phyloP scores from a whole-genome alignment of 768 basidiomycete species.

The Leucosporidium yakuticum region DNA sequence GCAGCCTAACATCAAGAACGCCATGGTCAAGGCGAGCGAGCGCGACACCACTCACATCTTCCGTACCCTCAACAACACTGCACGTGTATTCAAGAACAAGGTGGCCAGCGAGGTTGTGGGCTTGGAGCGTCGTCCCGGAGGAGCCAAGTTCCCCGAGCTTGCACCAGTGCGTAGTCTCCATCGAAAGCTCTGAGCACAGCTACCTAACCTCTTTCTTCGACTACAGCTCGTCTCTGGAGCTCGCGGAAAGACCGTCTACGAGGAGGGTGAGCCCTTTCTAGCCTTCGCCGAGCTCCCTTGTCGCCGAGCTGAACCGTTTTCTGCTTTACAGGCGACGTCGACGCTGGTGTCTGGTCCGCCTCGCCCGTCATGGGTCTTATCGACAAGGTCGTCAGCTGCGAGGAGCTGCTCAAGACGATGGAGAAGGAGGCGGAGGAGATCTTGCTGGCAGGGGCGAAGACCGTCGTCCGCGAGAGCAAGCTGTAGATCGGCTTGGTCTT shows the following conservation, averaged over 20 bases:
- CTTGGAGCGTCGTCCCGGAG: slow-evolving; percentile 71
- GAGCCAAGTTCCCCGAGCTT: slow-evolving; percentile 69
- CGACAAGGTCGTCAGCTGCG: slow-evolving; percentile 75
- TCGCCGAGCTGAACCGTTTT: neutral
- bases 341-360: slow-evolving; percentile 74
- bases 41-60: slow-evolving; percentile 75
- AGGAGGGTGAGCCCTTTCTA: neutral
- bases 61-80: slow-evolving; percentile 55
- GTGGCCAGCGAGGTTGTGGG: slow-evolving; percentile 77
- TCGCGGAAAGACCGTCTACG: slow-evolving; percentile 52
- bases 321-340: slow-evolving; percentile 62
- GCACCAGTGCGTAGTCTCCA: slow-evolving; percentile 11
- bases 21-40: slow-evolving; percentile 76
- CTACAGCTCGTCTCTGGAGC: slow-evolving; percentile 50
- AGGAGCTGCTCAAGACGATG: slow-evolving; percentile 60
- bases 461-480: slow-evolving; percentile 20
- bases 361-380: slow-evolving; percentile 49
- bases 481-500: neutral
- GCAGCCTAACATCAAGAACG: slow-evolving; percentile 83
- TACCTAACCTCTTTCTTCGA: neutral
- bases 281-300: neutral
- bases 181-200: neutral
- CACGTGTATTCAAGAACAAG: slow-evolving; percentile 52
- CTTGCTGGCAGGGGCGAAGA: slow-evolving; percentile 12
- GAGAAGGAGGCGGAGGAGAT: slow-evolving; percentile 64